Evolutionary conservation across 495 filamentous ascomycete genomes (phyloP).

Genomic region (Penicillium malachiteum): DNA sequence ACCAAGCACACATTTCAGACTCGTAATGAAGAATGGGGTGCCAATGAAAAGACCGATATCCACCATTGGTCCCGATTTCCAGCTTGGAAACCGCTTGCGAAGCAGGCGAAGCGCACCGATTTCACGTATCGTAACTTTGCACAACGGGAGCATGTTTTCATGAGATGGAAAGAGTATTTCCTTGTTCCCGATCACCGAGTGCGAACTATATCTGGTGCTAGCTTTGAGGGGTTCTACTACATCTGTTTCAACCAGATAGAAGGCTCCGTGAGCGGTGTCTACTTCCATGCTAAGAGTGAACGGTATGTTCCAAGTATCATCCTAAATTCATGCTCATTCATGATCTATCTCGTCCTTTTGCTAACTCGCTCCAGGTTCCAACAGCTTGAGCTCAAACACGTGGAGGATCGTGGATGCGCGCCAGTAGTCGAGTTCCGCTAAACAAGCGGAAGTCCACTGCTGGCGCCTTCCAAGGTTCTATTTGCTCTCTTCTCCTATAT

Average conservation of each 20-base stretch:
- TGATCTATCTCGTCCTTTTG: background rate
- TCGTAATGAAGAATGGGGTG: constrained; percentile 86
- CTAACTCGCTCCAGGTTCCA: constrained; percentile 63
- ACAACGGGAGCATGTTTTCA: constrained; percentile 90
- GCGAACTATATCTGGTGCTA: constrained; percentile 83
- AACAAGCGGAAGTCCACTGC: constrained; percentile 27
- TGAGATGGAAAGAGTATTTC: constrained; percentile 99
- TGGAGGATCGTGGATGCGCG: constrained; percentile 79
- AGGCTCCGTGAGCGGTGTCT: constrained; percentile 86
- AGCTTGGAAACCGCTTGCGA: constrained; percentile 75
- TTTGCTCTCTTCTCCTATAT: background rate
- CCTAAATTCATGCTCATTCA: background rate
- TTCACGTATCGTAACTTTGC: constrained; percentile 65
- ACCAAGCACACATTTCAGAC: constrained; percentile 92
- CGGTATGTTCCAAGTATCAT: constrained; percentile 59
- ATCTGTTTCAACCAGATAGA: constrained; percentile 95
- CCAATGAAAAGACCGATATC: constrained; percentile 86
- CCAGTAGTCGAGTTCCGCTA: constrained; percentile 92
- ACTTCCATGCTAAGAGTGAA: constrained; percentile 97
- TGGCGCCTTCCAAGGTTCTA: constrained; percentile 12
- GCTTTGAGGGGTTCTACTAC: constrained; percentile 99
- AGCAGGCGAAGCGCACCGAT: constrained; percentile 75
- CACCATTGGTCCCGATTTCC: constrained; percentile 92
- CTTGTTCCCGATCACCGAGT: constrained; percentile 94
- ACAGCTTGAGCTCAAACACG: constrained; percentile 86